Evolutionary conservation across 73 alveolate species (phyloP).

Genomic region (Urostyla sp.): DNA sequence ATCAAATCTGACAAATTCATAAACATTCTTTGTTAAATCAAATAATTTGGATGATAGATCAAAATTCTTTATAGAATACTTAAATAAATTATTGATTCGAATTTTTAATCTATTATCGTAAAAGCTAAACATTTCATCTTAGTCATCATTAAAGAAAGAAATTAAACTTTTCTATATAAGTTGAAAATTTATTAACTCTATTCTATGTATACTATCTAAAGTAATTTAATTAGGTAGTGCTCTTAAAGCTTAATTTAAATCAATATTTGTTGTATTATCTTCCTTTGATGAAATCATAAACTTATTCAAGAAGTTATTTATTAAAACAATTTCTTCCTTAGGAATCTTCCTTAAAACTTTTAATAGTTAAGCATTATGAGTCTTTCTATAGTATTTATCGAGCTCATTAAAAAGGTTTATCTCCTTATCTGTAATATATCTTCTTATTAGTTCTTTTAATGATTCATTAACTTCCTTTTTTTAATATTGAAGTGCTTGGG

Average conservation of each 20-base stretch:
- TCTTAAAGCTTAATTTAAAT: conserved; percentile 43
- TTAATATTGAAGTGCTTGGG: too few species aligned
- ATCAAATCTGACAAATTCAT: too few species aligned
- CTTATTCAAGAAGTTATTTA: background rate
- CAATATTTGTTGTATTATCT: conserved; percentile 5
- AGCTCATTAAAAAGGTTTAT: too few species aligned
- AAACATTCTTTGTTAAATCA: too few species aligned
- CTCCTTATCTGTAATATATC: too few species aligned
- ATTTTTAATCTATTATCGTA: conserved; percentile 52
- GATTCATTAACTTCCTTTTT: too few species aligned
- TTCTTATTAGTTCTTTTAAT: too few species aligned
- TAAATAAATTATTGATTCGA: conserved; percentile 30
- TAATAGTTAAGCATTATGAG: too few species aligned
- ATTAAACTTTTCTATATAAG: conserved; percentile 45
- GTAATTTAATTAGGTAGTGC: conserved; percentile 58
- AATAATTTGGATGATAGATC: too few species aligned
- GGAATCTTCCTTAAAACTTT: too few species aligned
- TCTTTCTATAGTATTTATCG: too few species aligned
- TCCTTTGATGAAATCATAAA: conserved; percentile 4
- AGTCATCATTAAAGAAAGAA: conserved; percentile 61
- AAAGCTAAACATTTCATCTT: conserved; percentile 59
- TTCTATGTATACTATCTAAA: conserved; percentile 8
- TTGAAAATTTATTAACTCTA: conserved; percentile 41
- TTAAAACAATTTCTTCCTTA: conserved; percentile 10
- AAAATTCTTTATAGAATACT: too few species aligned